Evolutionary conservation across 306 rosid species (phyloP).

Genomic region (Mucuna pruriens): DNA sequence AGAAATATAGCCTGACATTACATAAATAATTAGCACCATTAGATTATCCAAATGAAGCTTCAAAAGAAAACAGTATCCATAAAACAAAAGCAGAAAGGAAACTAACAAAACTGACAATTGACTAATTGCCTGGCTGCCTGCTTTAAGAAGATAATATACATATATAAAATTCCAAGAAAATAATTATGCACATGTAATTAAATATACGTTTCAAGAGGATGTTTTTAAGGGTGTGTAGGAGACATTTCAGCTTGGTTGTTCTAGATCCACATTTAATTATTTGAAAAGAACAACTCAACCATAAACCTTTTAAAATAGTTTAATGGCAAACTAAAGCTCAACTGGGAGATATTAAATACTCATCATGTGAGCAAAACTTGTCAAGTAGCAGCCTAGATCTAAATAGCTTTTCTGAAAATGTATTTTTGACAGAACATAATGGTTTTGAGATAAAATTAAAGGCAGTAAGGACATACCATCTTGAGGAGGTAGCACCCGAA

Average conservation of each 20-base stretch:
- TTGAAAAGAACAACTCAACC: slow-evolving; percentile 1
- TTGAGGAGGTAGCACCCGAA: slow-evolving; percentile 89
- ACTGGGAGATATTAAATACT: background rate
- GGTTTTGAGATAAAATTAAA: slow-evolving; percentile 1
- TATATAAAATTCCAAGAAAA: background rate
- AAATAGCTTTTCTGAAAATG: background rate
- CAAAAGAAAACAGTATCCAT: slow-evolving; percentile 2
- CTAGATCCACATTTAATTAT: background rate
- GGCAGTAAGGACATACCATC: slow-evolving; percentile 66
- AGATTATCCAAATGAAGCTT: slow-evolving; percentile 37
- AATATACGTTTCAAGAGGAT: slow-evolving; percentile 19
- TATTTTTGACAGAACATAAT: background rate
- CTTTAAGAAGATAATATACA: background rate
- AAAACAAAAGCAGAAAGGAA: slow-evolving; percentile 27
- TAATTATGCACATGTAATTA: background rate
- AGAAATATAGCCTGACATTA: slow-evolving; percentile 79
- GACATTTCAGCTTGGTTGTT: background rate
- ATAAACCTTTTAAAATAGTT: background rate
- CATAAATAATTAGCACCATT: slow-evolving; percentile 17
- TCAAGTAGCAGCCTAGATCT: background rate
- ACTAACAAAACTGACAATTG: slow-evolving; percentile 17
- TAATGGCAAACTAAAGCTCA: slow-evolving; percentile 14
- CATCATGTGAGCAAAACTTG: background rate
- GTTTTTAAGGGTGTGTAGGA: background rate
- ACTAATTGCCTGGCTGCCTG: background rate